These are phyloP conservation scores for Boletus fagicola DNA, from an alignment of 768 basidiomycete species.

Conservation along the genomic window DNA sequence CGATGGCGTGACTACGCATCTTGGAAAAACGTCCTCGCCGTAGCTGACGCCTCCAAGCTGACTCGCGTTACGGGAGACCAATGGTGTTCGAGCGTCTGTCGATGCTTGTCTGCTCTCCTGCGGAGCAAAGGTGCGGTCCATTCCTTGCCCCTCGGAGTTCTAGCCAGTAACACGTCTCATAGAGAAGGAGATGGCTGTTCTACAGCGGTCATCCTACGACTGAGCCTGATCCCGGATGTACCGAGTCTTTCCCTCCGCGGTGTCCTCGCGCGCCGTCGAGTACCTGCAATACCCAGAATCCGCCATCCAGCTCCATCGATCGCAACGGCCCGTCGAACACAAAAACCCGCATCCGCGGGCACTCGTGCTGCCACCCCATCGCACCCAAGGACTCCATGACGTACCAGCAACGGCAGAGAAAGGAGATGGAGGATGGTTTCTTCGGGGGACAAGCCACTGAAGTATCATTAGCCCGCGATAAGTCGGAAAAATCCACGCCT, in stretches of 20 bases:
- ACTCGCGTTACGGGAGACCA: conserved; percentile 54
- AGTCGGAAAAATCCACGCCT: too few species aligned
- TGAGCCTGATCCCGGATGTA: conserved; percentile 35
- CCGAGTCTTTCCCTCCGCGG: conserved; percentile 28
- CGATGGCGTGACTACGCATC: conserved; percentile 62
- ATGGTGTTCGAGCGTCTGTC: conserved; percentile 54
- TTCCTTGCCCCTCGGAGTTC: not conserved
- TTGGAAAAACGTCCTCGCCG: conserved; percentile 59
- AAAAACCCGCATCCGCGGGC: too few species aligned
- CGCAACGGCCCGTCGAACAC: too few species aligned
- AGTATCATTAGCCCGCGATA: too few species aligned
- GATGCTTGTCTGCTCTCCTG: conserved; percentile 42
- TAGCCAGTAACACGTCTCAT: not conserved
- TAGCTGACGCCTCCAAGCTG: conserved; percentile 50
- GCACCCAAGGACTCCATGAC: too few species aligned
- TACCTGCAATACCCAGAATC: too few species aligned
- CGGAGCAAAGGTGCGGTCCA: conserved; percentile 10
- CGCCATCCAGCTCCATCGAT: too few species aligned
- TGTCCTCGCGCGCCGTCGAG: too few species aligned
- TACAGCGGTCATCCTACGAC: conserved; percentile 35
- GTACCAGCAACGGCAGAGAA: too few species aligned
- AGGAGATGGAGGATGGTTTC: too few species aligned
- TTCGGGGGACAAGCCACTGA: too few species aligned
- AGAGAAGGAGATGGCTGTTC: conserved; percentile 20
- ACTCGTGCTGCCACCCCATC: too few species aligned